phyloP scores from a whole-genome alignment of 2,329 filamentous ascomycete genomes.

The Fusarium sp. region DNA sequence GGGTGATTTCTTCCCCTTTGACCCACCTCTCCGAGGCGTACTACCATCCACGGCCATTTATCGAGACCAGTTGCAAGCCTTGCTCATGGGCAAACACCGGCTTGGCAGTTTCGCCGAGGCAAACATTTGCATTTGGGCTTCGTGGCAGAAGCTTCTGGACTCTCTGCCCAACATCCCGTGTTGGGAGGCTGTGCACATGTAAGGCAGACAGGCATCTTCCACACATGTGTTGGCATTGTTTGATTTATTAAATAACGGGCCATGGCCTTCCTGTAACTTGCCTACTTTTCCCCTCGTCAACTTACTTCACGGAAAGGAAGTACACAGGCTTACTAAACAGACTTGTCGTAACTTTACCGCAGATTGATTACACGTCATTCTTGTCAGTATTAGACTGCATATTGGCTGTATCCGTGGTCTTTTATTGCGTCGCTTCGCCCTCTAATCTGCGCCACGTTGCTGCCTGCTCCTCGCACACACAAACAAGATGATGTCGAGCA shows the following conservation, averaged over 20 bases:
- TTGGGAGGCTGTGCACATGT: neutral
- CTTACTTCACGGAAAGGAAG: neutral
- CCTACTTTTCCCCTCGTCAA: neutral
- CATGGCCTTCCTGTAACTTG: neutral
- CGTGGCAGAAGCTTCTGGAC: neutral
- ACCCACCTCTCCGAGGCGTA: neutral
- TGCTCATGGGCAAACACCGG: neutral
- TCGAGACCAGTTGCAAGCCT: neutral
- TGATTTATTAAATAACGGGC: neutral
- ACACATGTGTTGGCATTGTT: neutral
- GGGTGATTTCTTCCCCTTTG: neutral
- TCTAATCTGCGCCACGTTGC: neutral
- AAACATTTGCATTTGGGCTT: neutral
- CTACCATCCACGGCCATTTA: neutral
- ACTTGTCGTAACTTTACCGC: neutral
- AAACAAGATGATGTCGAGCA: neutral
- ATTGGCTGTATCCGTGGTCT: neutral
- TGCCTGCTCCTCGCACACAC: neutral
- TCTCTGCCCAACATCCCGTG: neutral
- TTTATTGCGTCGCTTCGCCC: neutral
- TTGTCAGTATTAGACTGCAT: no score
- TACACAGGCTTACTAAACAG: neutral
- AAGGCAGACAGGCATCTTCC: neutral
- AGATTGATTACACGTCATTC: neutral
- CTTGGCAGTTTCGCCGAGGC: neutral